Evolutionary conservation across 192 early-diverging fungal genomes (phyloP).

Genomic region (Ambispora gerdemannii): DNA sequence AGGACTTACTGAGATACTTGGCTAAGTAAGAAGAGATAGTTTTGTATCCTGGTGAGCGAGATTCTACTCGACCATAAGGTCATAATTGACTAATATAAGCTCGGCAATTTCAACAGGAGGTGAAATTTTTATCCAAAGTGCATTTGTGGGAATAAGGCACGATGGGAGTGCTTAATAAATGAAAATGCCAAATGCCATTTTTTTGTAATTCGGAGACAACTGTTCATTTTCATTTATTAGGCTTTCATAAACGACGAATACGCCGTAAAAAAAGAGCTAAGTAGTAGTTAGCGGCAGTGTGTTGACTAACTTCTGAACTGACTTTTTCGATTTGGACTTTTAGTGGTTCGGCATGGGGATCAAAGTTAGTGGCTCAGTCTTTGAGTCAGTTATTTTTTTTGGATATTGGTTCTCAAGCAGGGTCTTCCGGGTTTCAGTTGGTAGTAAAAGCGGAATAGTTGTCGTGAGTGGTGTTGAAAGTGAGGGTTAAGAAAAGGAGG

Average conservation of each 20-base stretch:
- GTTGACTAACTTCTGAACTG: neutral
- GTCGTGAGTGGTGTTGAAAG: neutral
- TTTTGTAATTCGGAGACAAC: slow-evolving; percentile 8
- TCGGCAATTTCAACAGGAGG: too few species aligned
- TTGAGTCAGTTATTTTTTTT: slow-evolving; percentile 1
- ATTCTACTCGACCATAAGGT: too few species aligned
- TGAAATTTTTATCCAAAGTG: too few species aligned
- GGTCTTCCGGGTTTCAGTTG: slow-evolving; percentile 13
- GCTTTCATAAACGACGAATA: neutral
- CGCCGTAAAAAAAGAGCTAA: neutral
- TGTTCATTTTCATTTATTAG: neutral
- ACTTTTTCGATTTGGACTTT: slow-evolving; percentile 1
- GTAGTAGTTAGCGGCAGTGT: neutral
- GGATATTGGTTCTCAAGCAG: neutral
- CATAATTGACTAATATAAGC: too few species aligned
- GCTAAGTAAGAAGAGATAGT: too few species aligned
- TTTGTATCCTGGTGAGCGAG: too few species aligned
- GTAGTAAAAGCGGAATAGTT: too few species aligned
- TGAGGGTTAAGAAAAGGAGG: neutral
- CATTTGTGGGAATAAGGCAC: too few species aligned
- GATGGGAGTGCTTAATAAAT: too few species aligned
- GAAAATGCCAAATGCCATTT: neutral
- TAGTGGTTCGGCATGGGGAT: neutral
- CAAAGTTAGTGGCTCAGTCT: slow-evolving; percentile 15
- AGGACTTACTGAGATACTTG: too few species aligned